Conservation (phyloP, 257 asterid genomes). For the Gardenia jasminoides region DNA sequence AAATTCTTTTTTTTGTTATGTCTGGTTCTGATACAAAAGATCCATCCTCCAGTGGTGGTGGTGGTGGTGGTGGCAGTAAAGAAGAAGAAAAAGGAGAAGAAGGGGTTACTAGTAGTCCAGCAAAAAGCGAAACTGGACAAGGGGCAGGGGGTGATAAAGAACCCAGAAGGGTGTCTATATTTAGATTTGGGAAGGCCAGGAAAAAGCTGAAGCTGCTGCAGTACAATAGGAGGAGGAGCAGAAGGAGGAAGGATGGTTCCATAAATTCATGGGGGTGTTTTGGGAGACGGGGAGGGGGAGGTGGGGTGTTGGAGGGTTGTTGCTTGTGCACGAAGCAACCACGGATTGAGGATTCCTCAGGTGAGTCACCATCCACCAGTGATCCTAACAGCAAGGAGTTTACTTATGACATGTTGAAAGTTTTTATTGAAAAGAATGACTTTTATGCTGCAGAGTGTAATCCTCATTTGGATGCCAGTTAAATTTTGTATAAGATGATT, state of each 20-base stretch:
- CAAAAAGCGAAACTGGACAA: constrained; percentile 15
- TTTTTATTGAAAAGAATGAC: constrained; percentile 76
- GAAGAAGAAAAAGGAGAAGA: constrained; percentile 2
- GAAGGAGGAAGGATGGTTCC: constrained; percentile 32
- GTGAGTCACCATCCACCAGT: constrained; percentile 77
- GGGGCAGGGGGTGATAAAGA: constrained; percentile 28
- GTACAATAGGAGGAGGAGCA: constrained; percentile 40
- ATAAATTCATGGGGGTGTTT: constrained; percentile 39
- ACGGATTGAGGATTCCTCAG: constrained; percentile 52
- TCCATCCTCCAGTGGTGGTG: constrained; percentile 23
- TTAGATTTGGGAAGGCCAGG: constrained; percentile 49
- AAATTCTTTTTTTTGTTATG: constrained; percentile 30
- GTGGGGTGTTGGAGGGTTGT: constrained; percentile 37
- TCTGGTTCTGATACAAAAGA: constrained; percentile 40
- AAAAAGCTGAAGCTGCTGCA: constrained; percentile 21
- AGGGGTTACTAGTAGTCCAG: constrained; percentile 23
- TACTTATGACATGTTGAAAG: constrained; percentile 55
- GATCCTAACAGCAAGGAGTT: constrained; percentile 82
- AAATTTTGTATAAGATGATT: background rate
- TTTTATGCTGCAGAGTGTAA: constrained; percentile 73
- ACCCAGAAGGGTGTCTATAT: constrained; percentile 33
- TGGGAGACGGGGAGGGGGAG: constrained; percentile 20
- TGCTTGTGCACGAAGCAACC: constrained; percentile 51
- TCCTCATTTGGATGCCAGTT: constrained; percentile 50
- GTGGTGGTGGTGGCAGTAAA: constrained; percentile 5